Conservation (phyloP, 2,329 filamentous ascomycete species). For the Onygenales sp. region DNA sequence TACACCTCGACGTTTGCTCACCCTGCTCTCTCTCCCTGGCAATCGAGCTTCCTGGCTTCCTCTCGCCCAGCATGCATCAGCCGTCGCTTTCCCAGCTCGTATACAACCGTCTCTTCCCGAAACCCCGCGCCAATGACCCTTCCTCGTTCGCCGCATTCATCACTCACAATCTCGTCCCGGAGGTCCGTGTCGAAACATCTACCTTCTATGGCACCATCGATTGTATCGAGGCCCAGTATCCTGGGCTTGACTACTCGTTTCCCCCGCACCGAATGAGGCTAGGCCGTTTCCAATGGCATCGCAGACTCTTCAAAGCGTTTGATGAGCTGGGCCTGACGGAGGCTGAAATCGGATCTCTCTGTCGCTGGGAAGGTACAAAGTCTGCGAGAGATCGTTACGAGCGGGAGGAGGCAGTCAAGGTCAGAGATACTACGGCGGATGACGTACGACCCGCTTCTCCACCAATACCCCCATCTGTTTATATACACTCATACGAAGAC, state of each 20-base stretch:
- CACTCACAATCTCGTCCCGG: constrained; percentile 52
- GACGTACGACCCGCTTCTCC: constrained; percentile 44
- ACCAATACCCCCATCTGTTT: constrained; percentile 21
- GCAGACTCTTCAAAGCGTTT: constrained; percentile 51
- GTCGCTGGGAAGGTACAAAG: constrained; percentile 48
- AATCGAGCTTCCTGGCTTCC: not conserved
- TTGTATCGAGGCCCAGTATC: constrained; percentile 57
- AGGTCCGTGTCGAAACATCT: constrained; percentile 55
- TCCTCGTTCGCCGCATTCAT: constrained; percentile 51
- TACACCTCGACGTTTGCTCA: not conserved
- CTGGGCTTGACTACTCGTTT: constrained; percentile 55
- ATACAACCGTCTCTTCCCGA: constrained; percentile 50
- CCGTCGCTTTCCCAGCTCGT: constrained; percentile 50
- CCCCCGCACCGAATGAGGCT: constrained; percentile 54
- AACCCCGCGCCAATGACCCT: constrained; percentile 47
- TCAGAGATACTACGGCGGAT: constrained; percentile 53
- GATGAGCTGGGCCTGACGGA: constrained; percentile 50
- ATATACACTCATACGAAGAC: constrained; percentile 20
- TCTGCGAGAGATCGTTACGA: constrained; percentile 38
- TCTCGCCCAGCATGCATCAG: constrained; percentile 45
- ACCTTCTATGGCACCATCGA: constrained; percentile 56
- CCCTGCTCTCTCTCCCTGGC: not conserved
- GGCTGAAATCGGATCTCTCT: constrained; percentile 52
- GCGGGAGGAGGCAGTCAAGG: constrained; percentile 48
- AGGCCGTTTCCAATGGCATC: constrained; percentile 52